Percentiles rank a stretch among this genome's conserved stretches.
phyloP scores from a whole-genome alignment of 23 red algal species.

The Cyanidiococcus yangmingshanensis region DNA sequence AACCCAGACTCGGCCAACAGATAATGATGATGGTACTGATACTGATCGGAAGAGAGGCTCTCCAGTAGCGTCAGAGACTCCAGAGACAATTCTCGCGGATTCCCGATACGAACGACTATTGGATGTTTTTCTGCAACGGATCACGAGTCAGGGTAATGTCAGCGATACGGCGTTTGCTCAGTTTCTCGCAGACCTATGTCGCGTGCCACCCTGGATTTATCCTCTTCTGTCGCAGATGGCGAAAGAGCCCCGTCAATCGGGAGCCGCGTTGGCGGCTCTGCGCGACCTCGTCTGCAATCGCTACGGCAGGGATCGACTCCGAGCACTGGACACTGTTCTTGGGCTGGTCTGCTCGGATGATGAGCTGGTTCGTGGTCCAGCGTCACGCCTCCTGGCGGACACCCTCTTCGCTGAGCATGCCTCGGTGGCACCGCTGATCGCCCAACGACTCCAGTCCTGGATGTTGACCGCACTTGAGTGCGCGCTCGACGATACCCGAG shows the following conservation, averaged over 20 bases:
- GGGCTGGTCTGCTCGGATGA: neutral
- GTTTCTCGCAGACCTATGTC: neutral
- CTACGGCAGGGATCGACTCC: neutral
- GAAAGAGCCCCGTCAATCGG: neutral
- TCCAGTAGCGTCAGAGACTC: neutral
- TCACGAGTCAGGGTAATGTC: neutral
- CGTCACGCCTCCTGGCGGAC: neutral
- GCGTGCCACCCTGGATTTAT: neutral
- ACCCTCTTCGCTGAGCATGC: slow-evolving; percentile 5
- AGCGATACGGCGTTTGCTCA: neutral
- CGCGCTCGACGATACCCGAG: neutral
- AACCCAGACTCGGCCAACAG: neutral
- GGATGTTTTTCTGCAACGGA: neutral
- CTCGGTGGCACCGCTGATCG: neutral
- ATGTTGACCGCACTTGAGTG: neutral
- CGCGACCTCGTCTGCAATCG: neutral
- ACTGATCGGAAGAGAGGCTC: neutral
- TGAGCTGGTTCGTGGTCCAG: slow-evolving; percentile 14
- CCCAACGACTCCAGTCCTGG: neutral
- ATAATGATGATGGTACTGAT: neutral
- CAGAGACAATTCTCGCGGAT: neutral
- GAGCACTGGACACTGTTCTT: slow-evolving; percentile 5
- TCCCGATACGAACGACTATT: neutral
- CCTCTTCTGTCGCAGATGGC: neutral
- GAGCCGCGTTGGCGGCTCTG: neutral